These are phyloP conservation scores for Globisporangium mamillatum DNA, from an alignment of 352 stramenopile species.

Conservation along the genomic window DNA sequence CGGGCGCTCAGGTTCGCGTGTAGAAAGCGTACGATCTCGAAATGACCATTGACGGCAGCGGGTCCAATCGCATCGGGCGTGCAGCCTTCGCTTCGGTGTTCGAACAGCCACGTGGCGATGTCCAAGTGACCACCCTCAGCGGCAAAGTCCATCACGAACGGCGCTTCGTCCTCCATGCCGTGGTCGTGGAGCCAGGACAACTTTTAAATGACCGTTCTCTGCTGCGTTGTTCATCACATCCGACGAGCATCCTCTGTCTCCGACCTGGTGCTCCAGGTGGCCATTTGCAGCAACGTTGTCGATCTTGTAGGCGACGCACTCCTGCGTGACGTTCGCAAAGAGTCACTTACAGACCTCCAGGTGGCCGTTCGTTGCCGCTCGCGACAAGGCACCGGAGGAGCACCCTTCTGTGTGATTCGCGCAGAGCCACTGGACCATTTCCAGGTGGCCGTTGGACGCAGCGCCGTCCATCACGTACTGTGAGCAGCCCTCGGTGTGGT, in stretches of 20 bases:
- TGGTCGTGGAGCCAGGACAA: constrained; percentile 21
- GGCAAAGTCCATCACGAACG: not conserved
- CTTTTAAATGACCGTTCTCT: constrained; percentile 19
- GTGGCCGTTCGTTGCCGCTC: not conserved
- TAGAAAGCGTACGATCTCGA: constrained; percentile 1
- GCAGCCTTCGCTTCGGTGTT: not conserved
- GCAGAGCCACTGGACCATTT: not conserved
- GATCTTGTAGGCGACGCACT: not conserved
- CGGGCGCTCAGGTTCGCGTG: not conserved
- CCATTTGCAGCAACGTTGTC: not conserved
- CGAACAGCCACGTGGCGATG: not conserved
- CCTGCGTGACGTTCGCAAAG: not conserved
- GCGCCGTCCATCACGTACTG: not conserved
- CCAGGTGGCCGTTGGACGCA: not conserved
- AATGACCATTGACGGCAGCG: not conserved
- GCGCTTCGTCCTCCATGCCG: not conserved
- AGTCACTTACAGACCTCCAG: constrained; percentile 2
- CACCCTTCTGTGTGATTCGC: not conserved
- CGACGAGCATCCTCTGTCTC: not conserved
- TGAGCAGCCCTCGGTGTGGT: not conserved
- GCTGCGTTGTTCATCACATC: not conserved
- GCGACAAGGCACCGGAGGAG: not conserved
- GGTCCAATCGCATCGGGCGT: not conserved
- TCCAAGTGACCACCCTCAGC: not conserved
- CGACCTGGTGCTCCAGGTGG: not conserved